Base-by-base conservation (phyloP, 768 basidiomycete genomes). In the Mycena crocata region DNA sequence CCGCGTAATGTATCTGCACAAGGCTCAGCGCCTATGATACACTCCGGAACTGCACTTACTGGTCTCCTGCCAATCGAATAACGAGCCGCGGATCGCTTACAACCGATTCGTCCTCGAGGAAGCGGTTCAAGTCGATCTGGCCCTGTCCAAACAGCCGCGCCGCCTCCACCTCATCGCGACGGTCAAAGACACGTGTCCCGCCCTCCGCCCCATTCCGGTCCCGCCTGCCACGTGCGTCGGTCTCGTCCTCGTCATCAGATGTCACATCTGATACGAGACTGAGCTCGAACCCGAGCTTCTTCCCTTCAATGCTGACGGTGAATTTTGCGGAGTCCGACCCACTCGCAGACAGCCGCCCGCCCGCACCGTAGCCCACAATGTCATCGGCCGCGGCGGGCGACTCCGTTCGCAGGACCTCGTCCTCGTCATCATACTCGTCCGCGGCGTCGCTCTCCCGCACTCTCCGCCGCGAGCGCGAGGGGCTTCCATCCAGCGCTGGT, bases 401-500 rank as follows among this genome's bases (percentile, higher is more conserved):
- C 10, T 72, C 74, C 15, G 78, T 76, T 6, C 62, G 70, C 28
- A 98, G 96, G 56, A 96, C 96, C 74, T 98, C 97, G 4, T 63
- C 71, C 24, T 98, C 97, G 52, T 98, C 96, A 74, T 98, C 97
- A 62, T 95, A 95, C 23, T 65, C 44, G 24, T 66, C 68, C 23
- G 66, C 61, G 15, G 63, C 24, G 21, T 6, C 24, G 12, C 44
- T 55, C 35, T 62, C 66, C 50, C 59, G 13, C 32, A 63, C 32
- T 62, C 57, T 68, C 64, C 61, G 70, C 62, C 31, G 60, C 15
- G 69, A 39, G 19, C 69, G 64, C 52, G 62, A 54, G 8, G 84
- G 83, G 60, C 82, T 84, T 4, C 80, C 86, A 30, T 85, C 81
- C 17, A 87, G 68, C 42, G 80, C 82, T 12, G 87, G 87, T 21